Evolutionary conservation across 2,329 filamentous ascomycete species (phyloP).

Genomic region (Aspergillus pseudoterreus): DNA sequence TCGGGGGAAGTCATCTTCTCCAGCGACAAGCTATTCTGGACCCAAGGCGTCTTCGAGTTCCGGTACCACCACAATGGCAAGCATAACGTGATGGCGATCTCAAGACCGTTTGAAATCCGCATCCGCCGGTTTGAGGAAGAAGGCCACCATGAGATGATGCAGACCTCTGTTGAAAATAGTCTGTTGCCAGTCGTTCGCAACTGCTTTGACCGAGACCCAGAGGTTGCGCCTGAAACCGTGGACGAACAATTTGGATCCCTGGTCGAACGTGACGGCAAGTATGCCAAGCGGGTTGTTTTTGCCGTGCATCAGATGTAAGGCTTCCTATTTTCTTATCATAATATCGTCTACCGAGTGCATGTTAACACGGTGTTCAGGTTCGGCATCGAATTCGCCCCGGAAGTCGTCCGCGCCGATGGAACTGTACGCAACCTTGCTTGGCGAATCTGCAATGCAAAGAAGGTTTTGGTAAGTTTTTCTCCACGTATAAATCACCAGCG

Average conservation of each 20-base stretch:
- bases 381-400: constrained; percentile 89
- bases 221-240: constrained; percentile 76
- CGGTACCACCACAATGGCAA: constrained; percentile 92
- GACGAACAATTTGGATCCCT: constrained; percentile 82
- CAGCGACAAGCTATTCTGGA: constrained; percentile 97
- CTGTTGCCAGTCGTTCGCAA: constrained; percentile 82
- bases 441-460: constrained; percentile 93
- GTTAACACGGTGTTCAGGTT: constrained; percentile 50
- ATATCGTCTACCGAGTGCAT: neutral
- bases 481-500: constrained; percentile 4
- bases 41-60: constrained; percentile 92
- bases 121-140: constrained; percentile 77
- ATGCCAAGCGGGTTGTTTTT: constrained; percentile 84
- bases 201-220: constrained; percentile 86
- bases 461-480: constrained; percentile 69
- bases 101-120: constrained; percentile 85
- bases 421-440: constrained; percentile 87
- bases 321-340: neutral
- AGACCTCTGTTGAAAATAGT: constrained; percentile 68
- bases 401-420: constrained; percentile 88
- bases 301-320: constrained; percentile 84
- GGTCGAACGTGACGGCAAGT: constrained; percentile 84
- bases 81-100: constrained; percentile 92
- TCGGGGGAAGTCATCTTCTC: constrained; percentile 81
- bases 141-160: constrained; percentile 55